Evolutionary conservation across 164 flowering plant species (phyloP).

Genomic region (Magnolia kwangsiensis): DNA sequence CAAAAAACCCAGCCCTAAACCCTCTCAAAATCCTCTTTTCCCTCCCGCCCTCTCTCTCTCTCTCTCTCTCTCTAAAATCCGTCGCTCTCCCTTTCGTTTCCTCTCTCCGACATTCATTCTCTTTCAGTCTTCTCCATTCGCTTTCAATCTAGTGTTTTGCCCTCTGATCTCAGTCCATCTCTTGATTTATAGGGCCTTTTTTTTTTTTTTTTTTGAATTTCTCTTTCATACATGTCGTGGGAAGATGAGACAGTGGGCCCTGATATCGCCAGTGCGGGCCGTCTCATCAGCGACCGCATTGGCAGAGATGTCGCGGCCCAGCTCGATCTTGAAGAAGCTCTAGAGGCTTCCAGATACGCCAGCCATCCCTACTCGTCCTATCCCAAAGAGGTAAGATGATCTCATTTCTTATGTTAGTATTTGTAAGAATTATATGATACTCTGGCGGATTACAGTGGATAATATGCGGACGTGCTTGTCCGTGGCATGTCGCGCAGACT

Average conservation of each 20-base stretch:
- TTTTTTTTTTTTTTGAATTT: neutral
- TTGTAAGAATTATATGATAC: neutral
- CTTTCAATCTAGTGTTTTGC: neutral
- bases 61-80: neutral
- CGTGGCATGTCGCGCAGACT: neutral
- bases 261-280: slow-evolving; percentile 81
- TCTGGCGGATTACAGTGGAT: neutral
- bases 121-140: neutral
- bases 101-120: neutral
- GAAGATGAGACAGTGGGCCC: slow-evolving; percentile 74
- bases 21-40: neutral
- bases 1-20: neutral
- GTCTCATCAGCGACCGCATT: slow-evolving; percentile 72
- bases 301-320: slow-evolving; percentile 67
- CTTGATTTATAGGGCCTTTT: no score
- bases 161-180: no score
- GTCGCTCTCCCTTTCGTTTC: neutral
- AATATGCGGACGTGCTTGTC: neutral
- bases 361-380: slow-evolving; percentile 90
- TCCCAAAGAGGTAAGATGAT: slow-evolving; percentile 72
- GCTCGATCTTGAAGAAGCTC: slow-evolving; percentile 83
- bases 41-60: neutral
- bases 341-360: slow-evolving; percentile 90
- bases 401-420: neutral
- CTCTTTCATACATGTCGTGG: slow-evolving; percentile 43